A percentile compares a stretch with the other conserved stretches of the same genome.
phyloP scores from a whole-genome alignment of 495 filamentous ascomycete genomes.

The Aspergillus asperescens region DNA sequence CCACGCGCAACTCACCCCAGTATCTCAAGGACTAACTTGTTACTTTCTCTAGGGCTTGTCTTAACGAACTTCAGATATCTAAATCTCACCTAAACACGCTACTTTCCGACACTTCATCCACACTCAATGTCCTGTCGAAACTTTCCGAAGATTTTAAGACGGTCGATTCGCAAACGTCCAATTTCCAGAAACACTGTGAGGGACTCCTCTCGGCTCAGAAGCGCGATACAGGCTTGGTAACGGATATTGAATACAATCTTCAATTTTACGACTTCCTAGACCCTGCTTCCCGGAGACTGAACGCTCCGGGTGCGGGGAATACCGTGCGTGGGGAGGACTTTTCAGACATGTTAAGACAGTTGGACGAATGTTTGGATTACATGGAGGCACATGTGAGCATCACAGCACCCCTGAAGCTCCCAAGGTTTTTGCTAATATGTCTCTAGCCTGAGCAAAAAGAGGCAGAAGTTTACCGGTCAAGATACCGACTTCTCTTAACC shows the following conservation, averaged over 20 bases:
- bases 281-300: constrained; percentile 79
- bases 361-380: constrained; percentile 86
- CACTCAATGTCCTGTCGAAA: constrained; percentile 65
- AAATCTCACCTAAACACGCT: constrained; percentile 76
- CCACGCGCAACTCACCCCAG: neutral
- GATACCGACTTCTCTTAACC: constrained; percentile 65
- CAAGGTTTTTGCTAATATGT: constrained; percentile 15
- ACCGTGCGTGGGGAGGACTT: constrained; percentile 77
- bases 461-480: constrained; percentile 70
- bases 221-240: constrained; percentile 66
- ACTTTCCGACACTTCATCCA: constrained; percentile 64
- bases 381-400: constrained; percentile 73
- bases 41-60: constrained; percentile 52
- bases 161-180: constrained; percentile 84
- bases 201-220: constrained; percentile 73
- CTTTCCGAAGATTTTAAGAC: constrained; percentile 77
- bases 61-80: constrained; percentile 72
- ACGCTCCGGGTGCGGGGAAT: constrained; percentile 83
- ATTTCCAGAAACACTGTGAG: constrained; percentile 88
- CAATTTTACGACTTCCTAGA: constrained; percentile 91
- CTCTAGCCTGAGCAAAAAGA: constrained; percentile 74
- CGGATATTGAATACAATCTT: constrained; percentile 76
- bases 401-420: neutral
- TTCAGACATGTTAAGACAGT: constrained; percentile 72
- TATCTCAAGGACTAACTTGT: constrained; percentile 12